Evolutionary conservation across 495 filamentous ascomycete genomes (phyloP).

Genomic region (Thermothielavioides terrestris): DNA sequence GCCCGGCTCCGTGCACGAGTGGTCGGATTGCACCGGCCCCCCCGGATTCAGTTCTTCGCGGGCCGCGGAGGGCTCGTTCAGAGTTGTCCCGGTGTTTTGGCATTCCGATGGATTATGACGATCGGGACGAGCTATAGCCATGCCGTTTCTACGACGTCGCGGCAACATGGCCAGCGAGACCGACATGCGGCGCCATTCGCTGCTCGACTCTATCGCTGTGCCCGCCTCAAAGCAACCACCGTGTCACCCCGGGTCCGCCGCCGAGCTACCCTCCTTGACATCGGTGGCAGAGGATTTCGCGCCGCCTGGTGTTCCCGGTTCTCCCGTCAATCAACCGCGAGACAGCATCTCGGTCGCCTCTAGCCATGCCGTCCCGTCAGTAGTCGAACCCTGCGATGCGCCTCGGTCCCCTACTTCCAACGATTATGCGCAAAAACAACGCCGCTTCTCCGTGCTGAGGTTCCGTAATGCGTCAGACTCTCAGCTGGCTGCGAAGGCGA

Average conservation of each 20-base stretch:
- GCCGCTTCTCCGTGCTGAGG: slow-evolving; percentile 83
- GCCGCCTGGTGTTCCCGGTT: slow-evolving; percentile 7
- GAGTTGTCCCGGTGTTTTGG: slow-evolving; percentile 14
- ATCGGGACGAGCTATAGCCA: slow-evolving; percentile 28
- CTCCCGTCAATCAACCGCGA: slow-evolving; percentile 10
- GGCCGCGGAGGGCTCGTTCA: not conserved
- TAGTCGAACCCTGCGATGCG: slow-evolving; percentile 26
- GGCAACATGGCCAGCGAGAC: slow-evolving; percentile 42
- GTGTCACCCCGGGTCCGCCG: slow-evolving; percentile 10
- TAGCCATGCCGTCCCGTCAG: slow-evolving; percentile 18
- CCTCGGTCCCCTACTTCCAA: slow-evolving; percentile 33
- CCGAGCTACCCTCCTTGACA: slow-evolving; percentile 18
- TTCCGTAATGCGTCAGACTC: slow-evolving; percentile 92
- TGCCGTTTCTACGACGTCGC: slow-evolving; percentile 46
- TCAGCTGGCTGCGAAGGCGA: slow-evolving; percentile 71
- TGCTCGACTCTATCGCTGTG: slow-evolving; percentile 26
- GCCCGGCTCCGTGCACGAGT: no score
- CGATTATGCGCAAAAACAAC: slow-evolving; percentile 44
- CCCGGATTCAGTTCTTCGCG: no score
- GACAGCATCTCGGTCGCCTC: slow-evolving; percentile 19
- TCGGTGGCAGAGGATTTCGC: slow-evolving; percentile 18
- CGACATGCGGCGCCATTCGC: slow-evolving; percentile 41
- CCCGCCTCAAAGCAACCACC: slow-evolving; percentile 21
- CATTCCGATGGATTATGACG: slow-evolving; percentile 36
- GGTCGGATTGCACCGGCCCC: no score